These are phyloP conservation scores for Sclerotinia spermophila DNA, from an alignment of 2,329 filamentous ascomycete genomes.

Conservation along the genomic window DNA sequence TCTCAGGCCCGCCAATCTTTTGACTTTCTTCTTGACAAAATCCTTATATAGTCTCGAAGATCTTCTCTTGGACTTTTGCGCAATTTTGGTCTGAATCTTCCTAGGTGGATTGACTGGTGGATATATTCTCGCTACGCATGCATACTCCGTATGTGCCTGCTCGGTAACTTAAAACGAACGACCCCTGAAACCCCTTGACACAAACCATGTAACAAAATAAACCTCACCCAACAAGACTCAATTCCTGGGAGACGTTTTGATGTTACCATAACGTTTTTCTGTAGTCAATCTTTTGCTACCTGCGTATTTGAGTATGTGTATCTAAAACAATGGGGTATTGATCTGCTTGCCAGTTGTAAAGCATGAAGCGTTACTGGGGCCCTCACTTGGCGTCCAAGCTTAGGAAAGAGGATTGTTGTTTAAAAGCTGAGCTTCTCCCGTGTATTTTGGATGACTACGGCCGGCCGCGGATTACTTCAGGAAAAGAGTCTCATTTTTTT, in stretches of 20 bases:
- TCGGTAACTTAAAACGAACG: constrained; percentile 15
- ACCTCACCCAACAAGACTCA: not conserved
- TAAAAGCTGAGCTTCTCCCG: not conserved
- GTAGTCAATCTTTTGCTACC: not conserved
- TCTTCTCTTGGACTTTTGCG: not conserved
- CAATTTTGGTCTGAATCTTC: not conserved
- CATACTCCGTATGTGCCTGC: too few species aligned
- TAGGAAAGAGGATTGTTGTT: not conserved
- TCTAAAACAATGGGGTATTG: constrained; percentile 6
- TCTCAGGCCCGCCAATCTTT: constrained; percentile 2
- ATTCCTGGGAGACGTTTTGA: constrained; percentile 1
- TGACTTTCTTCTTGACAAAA: not conserved
- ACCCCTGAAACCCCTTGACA: constrained; percentile 16
- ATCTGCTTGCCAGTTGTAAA: constrained; percentile 6
- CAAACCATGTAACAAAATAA: constrained; percentile 11
- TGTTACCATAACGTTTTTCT: not conserved
- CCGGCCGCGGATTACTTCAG: constrained; percentile 12
- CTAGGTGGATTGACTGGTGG: not conserved
- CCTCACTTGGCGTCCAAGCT: constrained; percentile 5
- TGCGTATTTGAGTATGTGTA: not conserved
- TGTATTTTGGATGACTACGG: not conserved
- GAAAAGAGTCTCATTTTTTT: constrained; percentile 6
- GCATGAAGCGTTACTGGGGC: not conserved
- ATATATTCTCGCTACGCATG: constrained; percentile 5
- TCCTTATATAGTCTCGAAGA: not conserved